A percentile compares a stretch with the other conserved stretches of the same genome.
These are phyloP conservation scores for Podaxis pistillaris DNA, from an alignment of 768 basidiomycete genomes.

Conservation along the genomic window DNA sequence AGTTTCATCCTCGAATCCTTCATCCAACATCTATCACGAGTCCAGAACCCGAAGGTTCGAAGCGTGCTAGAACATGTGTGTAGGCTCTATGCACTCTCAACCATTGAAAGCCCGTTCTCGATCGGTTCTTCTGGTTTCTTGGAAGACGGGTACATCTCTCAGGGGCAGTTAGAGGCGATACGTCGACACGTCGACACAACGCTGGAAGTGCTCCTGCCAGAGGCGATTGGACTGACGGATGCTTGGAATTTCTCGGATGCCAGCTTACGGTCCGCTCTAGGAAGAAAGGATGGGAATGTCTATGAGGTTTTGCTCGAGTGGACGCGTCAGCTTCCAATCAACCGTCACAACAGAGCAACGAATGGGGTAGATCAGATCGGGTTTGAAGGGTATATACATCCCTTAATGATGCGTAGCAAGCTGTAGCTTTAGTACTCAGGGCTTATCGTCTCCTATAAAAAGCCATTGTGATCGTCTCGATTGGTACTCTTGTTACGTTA, in stretches of 20 bases:
- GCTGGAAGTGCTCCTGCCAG: constrained; percentile 18
- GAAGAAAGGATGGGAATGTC: constrained; percentile 25
- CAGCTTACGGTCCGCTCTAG: constrained; percentile 22
- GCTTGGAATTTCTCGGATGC: constrained; percentile 28
- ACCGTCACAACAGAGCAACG: constrained; percentile 12
- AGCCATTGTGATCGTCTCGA: no score
- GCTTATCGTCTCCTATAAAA: no score
- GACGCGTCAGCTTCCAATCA: constrained; percentile 26
- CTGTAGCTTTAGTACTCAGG: not conserved
- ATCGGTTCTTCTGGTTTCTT: constrained; percentile 22
- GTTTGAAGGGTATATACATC: constrained; percentile 20
- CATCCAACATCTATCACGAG: constrained; percentile 11
- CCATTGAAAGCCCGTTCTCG: constrained; percentile 22
- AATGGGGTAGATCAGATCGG: constrained; percentile 20
- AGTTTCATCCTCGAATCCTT: constrained; percentile 22
- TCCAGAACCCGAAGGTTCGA: constrained; percentile 11
- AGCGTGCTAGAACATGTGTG: constrained; percentile 20
- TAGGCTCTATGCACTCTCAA: constrained; percentile 23
- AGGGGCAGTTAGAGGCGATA: constrained; percentile 17
- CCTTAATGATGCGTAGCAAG: not conserved
- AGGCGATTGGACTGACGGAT: constrained; percentile 24
- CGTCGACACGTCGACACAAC: constrained; percentile 15
- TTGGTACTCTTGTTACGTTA: no score
- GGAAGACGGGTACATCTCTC: constrained; percentile 23
- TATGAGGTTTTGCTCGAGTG: constrained; percentile 25